A percentile compares a stretch with the other conserved stretches of the same genome.
Evolutionary conservation across 1,139 yeast genomes (phyloP).

Genomic region (Diutina rugosa): DNA sequence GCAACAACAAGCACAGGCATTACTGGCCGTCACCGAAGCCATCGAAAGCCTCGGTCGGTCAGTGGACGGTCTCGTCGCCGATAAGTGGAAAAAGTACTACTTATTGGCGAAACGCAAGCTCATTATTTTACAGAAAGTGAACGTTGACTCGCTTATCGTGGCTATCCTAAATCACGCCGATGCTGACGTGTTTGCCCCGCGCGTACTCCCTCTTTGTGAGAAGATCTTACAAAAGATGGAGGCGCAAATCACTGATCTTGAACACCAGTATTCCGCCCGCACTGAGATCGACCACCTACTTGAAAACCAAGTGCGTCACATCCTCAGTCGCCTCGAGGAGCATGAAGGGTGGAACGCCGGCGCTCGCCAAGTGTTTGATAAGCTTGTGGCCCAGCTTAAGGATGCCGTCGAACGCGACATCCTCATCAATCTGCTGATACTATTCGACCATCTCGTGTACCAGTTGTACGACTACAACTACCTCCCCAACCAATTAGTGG

Average conservation of each 20-base stretch:
- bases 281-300: conserved; percentile 40
- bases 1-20: conserved; percentile 22
- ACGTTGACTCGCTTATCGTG: conserved; percentile 18
- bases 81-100: conserved; percentile 34
- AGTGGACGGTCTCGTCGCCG: conserved; percentile 27
- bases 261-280: conserved; percentile 32
- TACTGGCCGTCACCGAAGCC: conserved; percentile 24
- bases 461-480: conserved; percentile 15
- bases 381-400: conserved; percentile 25
- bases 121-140: conserved; percentile 28
- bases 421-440: conserved; percentile 39
- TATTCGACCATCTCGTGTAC: conserved; percentile 27
- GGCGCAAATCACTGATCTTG: conserved; percentile 36
- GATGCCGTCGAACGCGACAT: conserved; percentile 40
- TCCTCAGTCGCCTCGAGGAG: conserved; percentile 32
- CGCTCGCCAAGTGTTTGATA: conserved; percentile 28
- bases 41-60: conserved; percentile 24
- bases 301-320: conserved; percentile 26
- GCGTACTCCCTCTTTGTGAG: conserved; percentile 2
- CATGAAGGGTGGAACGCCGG: conserved; percentile 40
- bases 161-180: conserved; percentile 4
- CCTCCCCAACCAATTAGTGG: conserved; percentile 6
- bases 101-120: conserved; percentile 48
- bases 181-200: neutral
- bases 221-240: conserved; percentile 14